Evolutionary conservation across 371 early-diverging fungal species (phyloP).

Genomic region (Chytridium lagenaria): DNA sequence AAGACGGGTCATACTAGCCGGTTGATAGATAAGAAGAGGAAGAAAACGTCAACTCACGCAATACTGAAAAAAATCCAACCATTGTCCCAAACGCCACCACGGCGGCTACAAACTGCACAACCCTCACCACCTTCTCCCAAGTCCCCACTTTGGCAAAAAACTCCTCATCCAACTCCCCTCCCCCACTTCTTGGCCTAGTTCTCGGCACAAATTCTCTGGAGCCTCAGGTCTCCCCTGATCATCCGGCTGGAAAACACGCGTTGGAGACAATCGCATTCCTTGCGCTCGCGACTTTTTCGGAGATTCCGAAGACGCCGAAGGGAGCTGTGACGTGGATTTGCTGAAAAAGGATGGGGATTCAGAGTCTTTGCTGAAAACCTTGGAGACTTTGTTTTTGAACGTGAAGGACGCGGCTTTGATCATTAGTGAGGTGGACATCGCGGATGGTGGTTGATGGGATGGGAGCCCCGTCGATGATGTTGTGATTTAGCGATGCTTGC

Average conservation of each 20-base stretch:
- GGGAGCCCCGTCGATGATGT: no score
- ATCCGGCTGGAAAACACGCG: background rate
- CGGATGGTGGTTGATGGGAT: no score
- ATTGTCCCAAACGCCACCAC: background rate
- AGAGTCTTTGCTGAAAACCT: background rate
- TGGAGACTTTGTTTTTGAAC: conserved; percentile 1
- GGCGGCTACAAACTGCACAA: background rate
- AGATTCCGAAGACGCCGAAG: background rate
- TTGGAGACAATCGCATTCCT: background rate
- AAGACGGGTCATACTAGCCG: no score
- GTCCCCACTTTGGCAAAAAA: background rate
- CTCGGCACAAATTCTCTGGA: no score
- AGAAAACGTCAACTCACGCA: conserved; percentile 19
- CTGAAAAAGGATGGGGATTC: background rate
- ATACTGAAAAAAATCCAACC: background rate
- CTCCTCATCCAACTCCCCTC: conserved; percentile 1
- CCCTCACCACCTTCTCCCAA: background rate
- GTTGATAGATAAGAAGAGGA: no score
- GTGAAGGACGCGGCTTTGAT: conserved; percentile 18
- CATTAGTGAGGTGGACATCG: no score
- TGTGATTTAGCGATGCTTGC: no score
- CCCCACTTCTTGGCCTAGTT: background rate
- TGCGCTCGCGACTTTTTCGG: background rate
- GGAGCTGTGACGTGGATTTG: conserved; percentile 17
- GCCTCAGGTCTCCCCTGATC: conserved; percentile 1